phyloP scores from a whole-genome alignment of 179 eudicot species.

The Silene noctiflora region DNA sequence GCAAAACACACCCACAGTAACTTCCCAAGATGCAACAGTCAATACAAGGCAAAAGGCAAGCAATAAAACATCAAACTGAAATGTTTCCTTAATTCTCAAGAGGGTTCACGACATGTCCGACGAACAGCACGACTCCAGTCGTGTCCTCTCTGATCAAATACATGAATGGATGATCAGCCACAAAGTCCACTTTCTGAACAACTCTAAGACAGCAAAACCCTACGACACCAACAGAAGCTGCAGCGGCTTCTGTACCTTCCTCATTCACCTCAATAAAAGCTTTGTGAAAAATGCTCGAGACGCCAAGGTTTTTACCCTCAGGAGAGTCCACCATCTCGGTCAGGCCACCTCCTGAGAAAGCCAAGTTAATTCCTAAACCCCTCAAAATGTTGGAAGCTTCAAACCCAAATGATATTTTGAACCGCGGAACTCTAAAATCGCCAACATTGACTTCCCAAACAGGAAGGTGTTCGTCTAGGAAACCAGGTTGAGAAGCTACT shows the following conservation, averaged over 20 bases:
- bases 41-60: too few relatives aligned
- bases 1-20: too few relatives aligned
- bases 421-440: conserved; percentile 37
- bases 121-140: conserved; percentile 64
- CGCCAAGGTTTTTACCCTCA: conserved; percentile 20
- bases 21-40: too few relatives aligned
- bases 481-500: conserved; percentile 45
- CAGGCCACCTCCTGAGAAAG: conserved; percentile 31
- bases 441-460: conserved; percentile 19
- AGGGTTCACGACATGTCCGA: conserved; percentile 65
- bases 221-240: conserved; percentile 22
- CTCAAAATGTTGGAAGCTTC: conserved; percentile 32
- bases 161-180: conserved; percentile 75
- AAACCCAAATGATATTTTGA: conserved; percentile 39
- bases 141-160: conserved; percentile 60
- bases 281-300: conserved; percentile 37
- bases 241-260: conserved; percentile 44
- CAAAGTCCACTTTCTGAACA: conserved; percentile 42
- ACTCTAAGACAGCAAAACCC: not conserved
- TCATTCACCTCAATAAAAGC: conserved; percentile 43
- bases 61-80: too few relatives aligned
- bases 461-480: conserved; percentile 38
- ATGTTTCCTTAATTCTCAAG: conserved; percentile 15
- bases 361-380: conserved; percentile 30
- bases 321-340: conserved; percentile 28